A percentile compares a stretch with the other conserved stretches of the same genome.
These are phyloP conservation scores for Bullera alba DNA, from an alignment of 768 basidiomycete genomes.

Conservation along the genomic window DNA sequence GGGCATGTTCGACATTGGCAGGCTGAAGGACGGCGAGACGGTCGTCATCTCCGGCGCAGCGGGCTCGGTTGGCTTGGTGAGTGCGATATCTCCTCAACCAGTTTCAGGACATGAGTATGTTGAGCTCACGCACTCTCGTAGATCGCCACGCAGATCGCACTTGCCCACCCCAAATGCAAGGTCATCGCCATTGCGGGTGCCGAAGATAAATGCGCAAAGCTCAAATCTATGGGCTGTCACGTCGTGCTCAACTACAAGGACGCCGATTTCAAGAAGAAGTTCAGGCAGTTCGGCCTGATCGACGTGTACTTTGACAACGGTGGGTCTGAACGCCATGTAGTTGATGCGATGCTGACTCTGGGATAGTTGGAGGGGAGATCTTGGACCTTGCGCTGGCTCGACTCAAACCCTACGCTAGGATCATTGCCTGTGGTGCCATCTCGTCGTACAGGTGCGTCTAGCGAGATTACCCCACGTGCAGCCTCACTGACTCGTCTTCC, in stretches of 20 bases:
- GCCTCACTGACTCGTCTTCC: background rate
- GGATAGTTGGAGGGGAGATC: constrained; percentile 64
- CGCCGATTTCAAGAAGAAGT: constrained; percentile 60
- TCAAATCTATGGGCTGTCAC: constrained; percentile 76
- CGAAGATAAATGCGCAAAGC: constrained; percentile 74
- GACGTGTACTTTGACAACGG: constrained; percentile 46
- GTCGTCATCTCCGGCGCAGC: constrained; percentile 86
- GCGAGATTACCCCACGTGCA: background rate
- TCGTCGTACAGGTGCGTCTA: constrained; percentile 56
- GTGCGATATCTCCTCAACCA: constrained; percentile 1
- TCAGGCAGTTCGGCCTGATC: constrained; percentile 58
- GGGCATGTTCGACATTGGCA: constrained; percentile 75
- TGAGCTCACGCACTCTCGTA: constrained; percentile 6
- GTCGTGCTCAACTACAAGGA: constrained; percentile 83
- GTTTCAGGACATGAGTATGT: background rate
- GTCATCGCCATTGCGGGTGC: constrained; percentile 86
- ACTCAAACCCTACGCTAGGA: constrained; percentile 68
- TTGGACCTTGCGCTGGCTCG: constrained; percentile 69
- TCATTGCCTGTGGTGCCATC: constrained; percentile 80
- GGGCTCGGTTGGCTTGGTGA: constrained; percentile 58
- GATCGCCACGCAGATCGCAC: constrained; percentile 43
- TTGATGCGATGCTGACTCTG: background rate
- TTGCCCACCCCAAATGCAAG: constrained; percentile 48
- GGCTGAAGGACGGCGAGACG: constrained; percentile 74
- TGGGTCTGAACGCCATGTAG: constrained; percentile 9